These are phyloP conservation scores for Arthonia radiata DNA, from an alignment of 495 filamentous ascomycete genomes.

Conservation along the genomic window DNA sequence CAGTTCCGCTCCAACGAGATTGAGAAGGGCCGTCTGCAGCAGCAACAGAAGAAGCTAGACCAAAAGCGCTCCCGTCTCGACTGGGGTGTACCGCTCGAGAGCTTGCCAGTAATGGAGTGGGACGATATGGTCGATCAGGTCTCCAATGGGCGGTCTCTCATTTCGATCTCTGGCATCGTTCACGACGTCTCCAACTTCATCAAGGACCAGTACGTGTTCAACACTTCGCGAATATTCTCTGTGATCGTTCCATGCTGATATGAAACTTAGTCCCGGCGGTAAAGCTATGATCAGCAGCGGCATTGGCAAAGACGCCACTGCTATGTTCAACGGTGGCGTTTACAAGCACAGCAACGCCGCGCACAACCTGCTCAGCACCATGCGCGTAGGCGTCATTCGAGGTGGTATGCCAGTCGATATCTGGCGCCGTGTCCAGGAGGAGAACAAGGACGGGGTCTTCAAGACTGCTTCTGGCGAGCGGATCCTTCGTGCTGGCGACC, in stretches of 20 bases:
- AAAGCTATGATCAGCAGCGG: conserved; percentile 82
- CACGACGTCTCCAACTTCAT: conserved; percentile 92
- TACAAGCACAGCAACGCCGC: conserved; percentile 96
- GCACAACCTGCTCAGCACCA: conserved; percentile 89
- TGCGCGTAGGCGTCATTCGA: conserved; percentile 89
- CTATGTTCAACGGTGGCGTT: conserved; percentile 97
- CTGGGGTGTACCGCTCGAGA: conserved; percentile 87
- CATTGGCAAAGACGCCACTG: conserved; percentile 92
- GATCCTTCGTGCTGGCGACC: conserved; percentile 73
- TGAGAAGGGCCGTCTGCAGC: conserved; percentile 93
- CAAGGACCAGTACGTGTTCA: no score
- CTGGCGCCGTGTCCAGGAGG: conserved; percentile 85
- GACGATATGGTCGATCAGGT: conserved; percentile 79
- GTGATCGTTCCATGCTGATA: no score
- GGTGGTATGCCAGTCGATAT: conserved; percentile 96
- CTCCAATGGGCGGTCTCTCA: conserved; percentile 65
- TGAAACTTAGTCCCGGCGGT: conserved; percentile 87
- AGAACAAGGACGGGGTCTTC: conserved; percentile 86
- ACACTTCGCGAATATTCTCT: no score
- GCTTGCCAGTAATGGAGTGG: conserved; percentile 89
- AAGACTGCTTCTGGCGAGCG: conserved; percentile 60
- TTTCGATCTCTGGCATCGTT: conserved; percentile 81
- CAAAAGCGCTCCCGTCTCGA: conserved; percentile 78
- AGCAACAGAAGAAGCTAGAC: conserved; percentile 97
- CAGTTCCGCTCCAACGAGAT: conserved; percentile 96